Evolutionary conservation across 228 moss, liverwort and hornwort species (phyloP).

Genomic region (Sphagnum fallax): DNA sequence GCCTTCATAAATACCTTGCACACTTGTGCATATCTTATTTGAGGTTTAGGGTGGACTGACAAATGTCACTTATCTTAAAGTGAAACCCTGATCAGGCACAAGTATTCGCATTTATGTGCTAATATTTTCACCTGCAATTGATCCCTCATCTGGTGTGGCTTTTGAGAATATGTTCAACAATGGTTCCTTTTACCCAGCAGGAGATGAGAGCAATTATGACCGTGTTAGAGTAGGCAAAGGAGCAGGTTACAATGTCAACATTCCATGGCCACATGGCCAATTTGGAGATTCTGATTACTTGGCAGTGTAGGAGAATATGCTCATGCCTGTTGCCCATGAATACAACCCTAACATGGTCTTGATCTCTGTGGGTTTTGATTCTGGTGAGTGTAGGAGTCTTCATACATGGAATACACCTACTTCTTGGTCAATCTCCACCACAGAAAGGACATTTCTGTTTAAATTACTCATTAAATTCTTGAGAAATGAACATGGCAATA

Average conservation of each 20-base stretch:
- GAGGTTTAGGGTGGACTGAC: constrained; percentile 24
- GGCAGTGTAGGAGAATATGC: constrained; percentile 43
- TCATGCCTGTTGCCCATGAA: constrained; percentile 45
- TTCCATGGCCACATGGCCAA: constrained; percentile 44
- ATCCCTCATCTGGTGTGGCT: too few relatives aligned
- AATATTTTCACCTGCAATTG: too few relatives aligned
- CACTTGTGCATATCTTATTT: constrained; percentile 23
- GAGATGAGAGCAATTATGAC: constrained; percentile 42
- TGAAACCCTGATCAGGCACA: too few relatives aligned
- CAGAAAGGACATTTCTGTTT: too few relatives aligned
- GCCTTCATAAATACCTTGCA: constrained; percentile 24
- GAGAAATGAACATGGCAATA: too few relatives aligned
- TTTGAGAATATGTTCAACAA: constrained; percentile 9
- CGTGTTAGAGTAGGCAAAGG: constrained; percentile 39
- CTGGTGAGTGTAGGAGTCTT: constrained; percentile 8
- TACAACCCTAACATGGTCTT: constrained; percentile 54
- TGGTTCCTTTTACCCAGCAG: constrained; percentile 39
- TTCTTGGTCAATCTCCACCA: too few relatives aligned
- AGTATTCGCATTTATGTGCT: too few relatives aligned
- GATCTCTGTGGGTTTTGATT: constrained; percentile 59
- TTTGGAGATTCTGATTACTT: constrained; percentile 59
- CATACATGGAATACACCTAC: too few relatives aligned
- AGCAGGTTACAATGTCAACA: constrained; percentile 47
- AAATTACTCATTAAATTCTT: too few relatives aligned
- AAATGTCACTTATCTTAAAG: background rate